Base-by-base conservation (phyloP, 1,284 basidiomycete species). In the Volvariella volvacea region DNA sequence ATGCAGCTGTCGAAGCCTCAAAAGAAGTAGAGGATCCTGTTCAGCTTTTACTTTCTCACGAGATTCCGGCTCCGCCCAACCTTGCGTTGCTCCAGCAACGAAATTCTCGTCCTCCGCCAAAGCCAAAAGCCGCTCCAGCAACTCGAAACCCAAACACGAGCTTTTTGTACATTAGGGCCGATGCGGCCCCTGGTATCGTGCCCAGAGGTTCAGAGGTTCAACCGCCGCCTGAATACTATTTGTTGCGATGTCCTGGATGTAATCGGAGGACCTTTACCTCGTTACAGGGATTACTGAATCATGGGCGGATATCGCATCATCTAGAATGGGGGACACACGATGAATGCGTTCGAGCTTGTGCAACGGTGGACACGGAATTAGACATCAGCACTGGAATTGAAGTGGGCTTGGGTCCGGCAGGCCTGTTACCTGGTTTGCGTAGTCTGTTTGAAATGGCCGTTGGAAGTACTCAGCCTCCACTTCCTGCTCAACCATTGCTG, bases 281-380 rank as follows among this genome's bases (percentile, higher is more conserved):
- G n/a, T 68, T 88, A 1, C 86, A 88, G 58, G 86, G 85, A 2
- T 70, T 88, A 17, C 67, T 87, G 20, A 88, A 88, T 50, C 85
- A 88, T 54, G 82, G 78, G 45, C 78, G 86, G 9, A 65, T 86
- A 22, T 69, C 75, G 2, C 85, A 88, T 56, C 63, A 66, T 15
- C 65, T 78, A 39, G 82, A 83, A 51, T 88, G 78, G 70, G 80
- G 78, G 7, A 83, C 77, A 21, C 85, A 88, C 51, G 85, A 88
- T 43, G 79, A 83, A 44, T 87, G 84, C 52, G 76, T 88, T 8
- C 71, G 73, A 45, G 74, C 73, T 19, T 86, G 82, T 52, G 81
- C 82, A 15, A 64, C 78, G 22, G 56, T 60, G 39, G 71, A 72
- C 32, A 58, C 63, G 39, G 61, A 63, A 33, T 62, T 73, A 54